These are phyloP conservation scores for Peniophora sp. DNA, from an alignment of 1,284 basidiomycete species.

Conservation along the genomic window DNA sequence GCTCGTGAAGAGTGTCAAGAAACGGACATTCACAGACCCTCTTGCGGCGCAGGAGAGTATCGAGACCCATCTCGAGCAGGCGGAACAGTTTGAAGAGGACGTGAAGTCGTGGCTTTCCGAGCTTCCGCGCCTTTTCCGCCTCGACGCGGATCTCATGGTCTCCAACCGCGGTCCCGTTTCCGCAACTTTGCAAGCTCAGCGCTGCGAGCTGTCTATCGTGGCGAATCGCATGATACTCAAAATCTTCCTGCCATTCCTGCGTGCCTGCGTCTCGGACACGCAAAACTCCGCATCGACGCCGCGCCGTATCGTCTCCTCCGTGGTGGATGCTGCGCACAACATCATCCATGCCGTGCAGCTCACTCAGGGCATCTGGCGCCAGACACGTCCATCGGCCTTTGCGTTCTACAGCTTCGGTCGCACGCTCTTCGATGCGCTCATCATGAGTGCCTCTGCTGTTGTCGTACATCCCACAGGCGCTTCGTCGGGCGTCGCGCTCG, in stretches of 20 bases:
- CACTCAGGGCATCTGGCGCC: slow-evolving; percentile 32
- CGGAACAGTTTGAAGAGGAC: slow-evolving; percentile 45
- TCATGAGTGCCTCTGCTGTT: slow-evolving; percentile 52
- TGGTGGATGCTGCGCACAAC: slow-evolving; percentile 52
- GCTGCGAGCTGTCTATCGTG: slow-evolving; percentile 50
- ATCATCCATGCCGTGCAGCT: slow-evolving; percentile 43
- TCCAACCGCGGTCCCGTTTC: slow-evolving; percentile 20
- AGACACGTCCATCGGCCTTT: slow-evolving; percentile 34
- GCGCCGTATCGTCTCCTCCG: slow-evolving; percentile 45
- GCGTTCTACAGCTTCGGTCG: slow-evolving; percentile 55
- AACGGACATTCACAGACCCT: slow-evolving; percentile 32
- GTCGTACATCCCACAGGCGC: slow-evolving; percentile 42
- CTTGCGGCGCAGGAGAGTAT: slow-evolving; percentile 17
- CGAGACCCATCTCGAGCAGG: slow-evolving; percentile 42
- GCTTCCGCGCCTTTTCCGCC: slow-evolving; percentile 36
- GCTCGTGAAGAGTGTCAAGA: slow-evolving; percentile 42
- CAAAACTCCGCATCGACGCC: slow-evolving; percentile 17
- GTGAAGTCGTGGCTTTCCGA: slow-evolving; percentile 44
- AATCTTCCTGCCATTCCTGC: slow-evolving; percentile 60
- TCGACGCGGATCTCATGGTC: slow-evolving; percentile 25
- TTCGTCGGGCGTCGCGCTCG: slow-evolving; percentile 38
- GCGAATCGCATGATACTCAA: slow-evolving; percentile 55
- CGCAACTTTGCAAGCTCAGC: slow-evolving; percentile 30
- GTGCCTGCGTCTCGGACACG: slow-evolving; percentile 19
- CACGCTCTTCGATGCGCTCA: slow-evolving; percentile 53